Evolutionary conservation across 805 yeast genomes (phyloP), one percentile per base, ranked within the genome.

Genomic region (Kodamaea jinghongensis): DNA sequence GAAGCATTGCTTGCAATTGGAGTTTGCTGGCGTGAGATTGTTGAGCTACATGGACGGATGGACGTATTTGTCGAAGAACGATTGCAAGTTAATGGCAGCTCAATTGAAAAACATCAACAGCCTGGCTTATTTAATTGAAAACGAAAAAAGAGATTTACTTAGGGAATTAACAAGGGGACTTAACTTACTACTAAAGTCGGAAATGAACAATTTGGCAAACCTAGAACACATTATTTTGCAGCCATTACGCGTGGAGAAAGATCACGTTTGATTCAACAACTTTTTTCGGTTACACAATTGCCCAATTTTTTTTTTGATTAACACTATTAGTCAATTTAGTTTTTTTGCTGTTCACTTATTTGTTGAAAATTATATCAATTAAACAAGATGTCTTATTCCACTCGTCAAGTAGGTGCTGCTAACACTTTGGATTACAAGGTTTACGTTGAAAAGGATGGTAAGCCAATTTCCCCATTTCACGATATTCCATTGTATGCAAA

Each of bases 381-480:
- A 22, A 31, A 20, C 34, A 43, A 13, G 9, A 84, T 85, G 91
- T 67, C 79, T 50, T 91, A 84, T 81, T 69, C 91, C 45, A 76
- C 93, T 49, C 95, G 96, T 76, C 90, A 85, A 72, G 73, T 90
- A 59, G 99, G 96, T 60, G 95, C 97, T 52, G 88, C 93, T 63
- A 81, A 90, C 86, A 85, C 98, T 49, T 78, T 88, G 56, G 98
- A 91, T 59, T 86, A 82, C 86, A 86, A 82, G 68, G 91, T 86
- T 54, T 93, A 60, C 81, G 73, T 91, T 52, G 96, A 90, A 75
- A 71, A 89, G 67, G 89, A 88, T 64, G 98, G 98, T 44, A 85
- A 88, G 73, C 88, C 90, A 54, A 80, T 93, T 48, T 90, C 97
- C 48, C 86, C 98, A 40, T 89, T 91, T 87, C 99, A 93, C 62